These are phyloP conservation scores for Saccharum spontaneum DNA, from an alignment of 176 grass and related monocot genomes.

Conservation along the genomic window DNA sequence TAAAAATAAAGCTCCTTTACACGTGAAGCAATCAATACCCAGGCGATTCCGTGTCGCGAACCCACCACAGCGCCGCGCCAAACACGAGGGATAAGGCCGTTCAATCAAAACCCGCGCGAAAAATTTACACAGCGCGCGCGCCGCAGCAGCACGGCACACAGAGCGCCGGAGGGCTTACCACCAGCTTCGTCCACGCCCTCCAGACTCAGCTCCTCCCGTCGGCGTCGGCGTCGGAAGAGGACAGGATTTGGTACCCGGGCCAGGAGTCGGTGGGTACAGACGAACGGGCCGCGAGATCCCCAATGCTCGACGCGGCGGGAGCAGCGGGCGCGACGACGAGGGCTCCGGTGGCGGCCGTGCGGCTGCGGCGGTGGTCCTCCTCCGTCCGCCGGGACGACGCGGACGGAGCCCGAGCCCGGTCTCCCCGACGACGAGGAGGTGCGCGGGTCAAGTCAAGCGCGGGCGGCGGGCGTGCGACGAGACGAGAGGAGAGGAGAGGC, in stretches of 20 bases:
- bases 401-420: background rate
- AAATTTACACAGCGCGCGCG: background rate
- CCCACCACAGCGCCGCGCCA: background rate
- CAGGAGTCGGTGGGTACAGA: background rate
- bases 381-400: background rate
- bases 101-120: background rate
- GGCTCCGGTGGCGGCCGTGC: background rate
- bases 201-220: background rate
- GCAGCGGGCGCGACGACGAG: background rate
- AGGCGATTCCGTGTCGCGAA: background rate
- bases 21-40: background rate
- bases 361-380: background rate
- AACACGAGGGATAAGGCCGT: background rate
- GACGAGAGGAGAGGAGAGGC: background rate
- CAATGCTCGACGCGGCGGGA: constrained; percentile 27
- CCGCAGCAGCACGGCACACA: background rate
- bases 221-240: background rate
- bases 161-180: background rate
- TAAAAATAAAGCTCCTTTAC: background rate
- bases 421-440: background rate
- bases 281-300: constrained; percentile 34
- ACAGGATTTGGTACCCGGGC: background rate
- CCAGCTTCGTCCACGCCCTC: background rate
- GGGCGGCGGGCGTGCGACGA: background rate
- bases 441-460: constrained; percentile 25